Percentiles rank a stretch among this genome's conserved stretches.
Conservation (phyloP, 225 moss, liverwort and hornwort genomes). For the Marchantia paleacea region DNA sequence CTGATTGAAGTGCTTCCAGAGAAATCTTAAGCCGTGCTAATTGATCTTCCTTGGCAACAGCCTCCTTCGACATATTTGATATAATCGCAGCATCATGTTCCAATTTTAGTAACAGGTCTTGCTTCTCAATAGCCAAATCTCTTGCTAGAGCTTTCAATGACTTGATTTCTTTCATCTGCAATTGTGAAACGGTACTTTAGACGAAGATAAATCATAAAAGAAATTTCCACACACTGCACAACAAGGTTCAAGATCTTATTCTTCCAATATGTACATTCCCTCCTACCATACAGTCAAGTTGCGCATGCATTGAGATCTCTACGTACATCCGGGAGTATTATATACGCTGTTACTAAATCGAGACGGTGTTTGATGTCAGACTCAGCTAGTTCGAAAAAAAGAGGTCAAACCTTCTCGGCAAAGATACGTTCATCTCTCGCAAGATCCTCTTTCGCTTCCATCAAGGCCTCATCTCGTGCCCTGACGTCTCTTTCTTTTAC, state of each 20-base stretch:
- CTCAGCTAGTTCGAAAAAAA: background rate
- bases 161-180: constrained; percentile 81
- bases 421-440: constrained; percentile 81
- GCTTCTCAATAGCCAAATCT: constrained; percentile 66
- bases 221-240: too few species aligned
- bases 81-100: constrained; percentile 59
- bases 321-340: background rate
- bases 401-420: constrained; percentile 59
- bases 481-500: constrained; percentile 63
- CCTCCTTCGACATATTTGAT: constrained; percentile 56
- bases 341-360: background rate
- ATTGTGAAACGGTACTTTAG: too few species aligned
- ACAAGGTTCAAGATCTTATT: background rate
- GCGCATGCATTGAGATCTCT: background rate
- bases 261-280: background rate
- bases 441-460: constrained; percentile 72
- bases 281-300: background rate
- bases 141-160: constrained; percentile 60
- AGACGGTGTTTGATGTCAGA: background rate
- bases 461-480: constrained; percentile 62
- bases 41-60: constrained; percentile 74
- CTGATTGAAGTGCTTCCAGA: constrained; percentile 50
- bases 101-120: constrained; percentile 50
- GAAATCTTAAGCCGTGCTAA: constrained; percentile 54
- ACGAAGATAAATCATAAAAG: too few species aligned